Evolutionary conservation across 2,329 filamentous ascomycete species (phyloP).

Genomic region (Penicillium hordei): DNA sequence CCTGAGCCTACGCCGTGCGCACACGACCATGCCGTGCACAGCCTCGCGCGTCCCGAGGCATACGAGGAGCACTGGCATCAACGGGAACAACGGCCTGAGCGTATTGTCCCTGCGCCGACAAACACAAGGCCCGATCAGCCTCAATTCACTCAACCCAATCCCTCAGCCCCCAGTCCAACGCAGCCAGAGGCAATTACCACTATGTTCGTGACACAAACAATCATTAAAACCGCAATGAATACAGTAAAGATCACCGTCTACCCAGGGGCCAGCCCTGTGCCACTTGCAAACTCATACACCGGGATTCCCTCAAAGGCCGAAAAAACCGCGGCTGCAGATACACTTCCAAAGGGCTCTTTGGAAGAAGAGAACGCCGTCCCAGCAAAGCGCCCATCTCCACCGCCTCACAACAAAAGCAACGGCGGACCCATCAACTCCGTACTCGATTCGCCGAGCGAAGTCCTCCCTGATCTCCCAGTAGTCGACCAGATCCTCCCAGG

Average conservation of each 20-base stretch:
- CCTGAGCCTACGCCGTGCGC: background rate
- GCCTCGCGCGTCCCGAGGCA: background rate
- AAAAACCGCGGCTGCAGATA: background rate
- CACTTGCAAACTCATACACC: background rate
- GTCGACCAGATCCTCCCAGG: conserved; percentile 11
- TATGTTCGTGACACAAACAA: conserved; percentile 15
- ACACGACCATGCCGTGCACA: background rate
- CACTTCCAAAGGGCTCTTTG: background rate
- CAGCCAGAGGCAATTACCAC: conserved; percentile 12
- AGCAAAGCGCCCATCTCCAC: background rate
- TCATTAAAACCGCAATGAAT: conserved; percentile 7
- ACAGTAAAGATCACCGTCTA: conserved; percentile 15
- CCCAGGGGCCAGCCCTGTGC: background rate
- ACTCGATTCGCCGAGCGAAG: conserved; percentile 7
- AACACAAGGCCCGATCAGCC: background rate
- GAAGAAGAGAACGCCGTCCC: conserved; percentile 7
- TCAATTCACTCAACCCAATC: background rate
- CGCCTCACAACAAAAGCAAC: background rate
- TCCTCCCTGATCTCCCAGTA: conserved; percentile 13
- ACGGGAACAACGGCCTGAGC: background rate
- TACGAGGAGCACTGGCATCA: background rate
- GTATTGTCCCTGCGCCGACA: background rate
- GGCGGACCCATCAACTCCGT: background rate
- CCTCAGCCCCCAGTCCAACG: background rate
- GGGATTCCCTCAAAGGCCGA: background rate